Evolutionary conservation across 495 filamentous ascomycete genomes (phyloP), one percentile per base, ranked within the genome.

Genomic region (Saxophila tyrrhenica): DNA sequence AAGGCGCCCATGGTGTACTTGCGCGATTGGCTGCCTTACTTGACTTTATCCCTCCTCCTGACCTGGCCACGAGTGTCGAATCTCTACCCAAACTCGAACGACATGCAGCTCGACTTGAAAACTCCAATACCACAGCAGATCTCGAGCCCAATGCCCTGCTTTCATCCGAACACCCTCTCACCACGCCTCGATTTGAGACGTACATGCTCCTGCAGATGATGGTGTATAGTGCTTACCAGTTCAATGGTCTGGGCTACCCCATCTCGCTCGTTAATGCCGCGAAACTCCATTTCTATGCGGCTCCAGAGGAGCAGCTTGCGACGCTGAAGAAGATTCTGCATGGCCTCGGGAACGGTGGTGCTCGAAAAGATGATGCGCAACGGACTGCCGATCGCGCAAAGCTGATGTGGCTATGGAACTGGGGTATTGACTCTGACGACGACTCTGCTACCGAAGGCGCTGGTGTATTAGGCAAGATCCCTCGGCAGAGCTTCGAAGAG

Each of bases 341-440:
- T 39, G 72, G 71, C 3, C 45, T 70, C 2, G 65, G 75, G 2
- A 32, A 47, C 1, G 2, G 9, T 21, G 50, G 50, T 9, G 64
- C 71, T 24, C 79, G 74, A 48, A 77, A 74, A 43, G 78, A 85
- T 54, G 79, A 81, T 22, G 78, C 75, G 56, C 78, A 82, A 47
- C 94, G 89, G 89, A 71, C 71, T 38, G 68, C 68, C 21, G 72
- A 78, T 8, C 75, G 87, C 38, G 74, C 79, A 48, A 79, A 85
- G 62, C 64, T 95, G 16, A 68, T 91, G 1, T 95, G 89, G 89
- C 78, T 95, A 25, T 78, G 80, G 61, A 78, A 82, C 64, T 94
- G 89, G 89, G 84, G 81, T 21, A 70, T 73, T 1, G 75, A 78
- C 49, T 62, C 71, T 11, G 39, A 58, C 32, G 59, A 65, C 50